Base-by-base conservation (phyloP, 257 asterid species). In the Ballota nigra region DNA sequence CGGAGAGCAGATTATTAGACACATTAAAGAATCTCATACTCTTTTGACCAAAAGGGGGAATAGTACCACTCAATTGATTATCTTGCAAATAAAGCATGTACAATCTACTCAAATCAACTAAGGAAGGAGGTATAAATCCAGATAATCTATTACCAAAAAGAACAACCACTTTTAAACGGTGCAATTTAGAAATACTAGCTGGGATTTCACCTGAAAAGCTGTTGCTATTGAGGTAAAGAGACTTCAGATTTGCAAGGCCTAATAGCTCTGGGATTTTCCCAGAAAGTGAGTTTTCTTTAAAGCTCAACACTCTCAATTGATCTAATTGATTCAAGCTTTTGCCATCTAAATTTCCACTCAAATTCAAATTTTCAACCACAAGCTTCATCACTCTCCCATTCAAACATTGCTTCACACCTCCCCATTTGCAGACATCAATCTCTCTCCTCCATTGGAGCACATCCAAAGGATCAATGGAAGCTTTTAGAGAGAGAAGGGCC, bases 281-380 rank as follows among this genome's bases (percentile, higher is more conserved):
- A 20, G 97, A 84, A 49, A 94, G 76, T 4, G 85, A 88, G 77
- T 94, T 91, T 0, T 81, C 79, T 66, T 94, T 94, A 78, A 94
- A 88, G 81, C 96, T 88, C 10, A 94, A 67, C 67, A 94, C 98
- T 49, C 99, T 81, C 19, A 94, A 81, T 75, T 91, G 98, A 84
- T 94, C 97, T 77, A 94, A 77, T 64, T 80, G 88, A 62, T 92
- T 89, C 63, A 95, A 83, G 75, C 85, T 84, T 33, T 31, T 66
- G 33, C 82, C 88, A 63, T 84, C 88, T 40, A 95, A 63, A 7
- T 65, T 66, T 19, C 99, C 99, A 73, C 81, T 92, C 76, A 95
- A 62, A 75, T 83, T 89, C 4, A 80, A 45, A 1, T 70, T 69
- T 68, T 95, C 98, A 31, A 95, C 85, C 38, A 89, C 99, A 28